These are phyloP conservation scores for Dissoconium aciculare DNA, from an alignment of 2,329 filamentous ascomycete genomes.

Conservation along the genomic window DNA sequence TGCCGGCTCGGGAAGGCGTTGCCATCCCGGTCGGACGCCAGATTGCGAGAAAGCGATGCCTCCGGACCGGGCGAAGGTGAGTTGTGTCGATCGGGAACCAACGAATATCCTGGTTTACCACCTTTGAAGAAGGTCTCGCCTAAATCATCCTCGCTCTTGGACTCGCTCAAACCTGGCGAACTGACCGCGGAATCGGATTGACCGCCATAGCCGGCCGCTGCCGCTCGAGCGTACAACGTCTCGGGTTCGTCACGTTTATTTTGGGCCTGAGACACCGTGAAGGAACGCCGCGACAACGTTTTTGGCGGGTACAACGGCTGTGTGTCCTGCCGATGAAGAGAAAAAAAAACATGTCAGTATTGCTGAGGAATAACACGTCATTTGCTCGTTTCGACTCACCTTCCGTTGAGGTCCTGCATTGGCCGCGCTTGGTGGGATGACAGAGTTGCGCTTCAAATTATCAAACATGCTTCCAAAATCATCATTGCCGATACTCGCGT, in stretches of 20 bases:
- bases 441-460: conserved; percentile 10
- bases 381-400: too few species aligned
- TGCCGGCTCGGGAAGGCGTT: conserved; percentile 13
- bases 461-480: conserved; percentile 26
- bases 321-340: conserved; percentile 17
- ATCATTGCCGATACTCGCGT: conserved; percentile 19
- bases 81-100: conserved; percentile 16
- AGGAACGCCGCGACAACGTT: conserved; percentile 18
- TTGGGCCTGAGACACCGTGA: conserved; percentile 17
- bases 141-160: conserved; percentile 2
- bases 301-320: conserved; percentile 22
- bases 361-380: too few species aligned
- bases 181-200: conserved; percentile 16
- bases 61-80: conserved; percentile 20
- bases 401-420: too few species aligned
- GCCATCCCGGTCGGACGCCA: conserved; percentile 11
- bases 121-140: conserved; percentile 17
- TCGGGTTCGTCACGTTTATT: conserved; percentile 12
- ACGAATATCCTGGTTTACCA: conserved; percentile 19
- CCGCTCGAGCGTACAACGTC: conserved; percentile 22
- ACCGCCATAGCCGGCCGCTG: conserved; percentile 19
- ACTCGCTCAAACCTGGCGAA: conserved; percentile 15
- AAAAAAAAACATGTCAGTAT: too few species aligned
- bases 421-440: too few species aligned
- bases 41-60: conserved; percentile 7